phyloP scores from a whole-genome alignment of 1,284 basidiomycete genomes.

The Ceratobasidium sp. region DNA sequence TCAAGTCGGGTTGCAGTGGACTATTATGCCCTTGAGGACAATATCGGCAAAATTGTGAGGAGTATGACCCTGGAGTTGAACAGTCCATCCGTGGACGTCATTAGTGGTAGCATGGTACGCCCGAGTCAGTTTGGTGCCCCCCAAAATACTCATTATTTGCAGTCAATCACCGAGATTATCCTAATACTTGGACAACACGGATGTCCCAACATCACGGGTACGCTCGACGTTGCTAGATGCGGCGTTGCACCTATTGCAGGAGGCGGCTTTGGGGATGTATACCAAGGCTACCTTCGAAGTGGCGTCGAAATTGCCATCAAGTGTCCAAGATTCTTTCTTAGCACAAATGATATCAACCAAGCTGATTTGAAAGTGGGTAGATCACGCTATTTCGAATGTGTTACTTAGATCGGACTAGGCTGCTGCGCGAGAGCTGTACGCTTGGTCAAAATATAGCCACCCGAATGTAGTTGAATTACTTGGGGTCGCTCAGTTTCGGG shows the following conservation, averaged over 20 bases:
- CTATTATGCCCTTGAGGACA: not conserved
- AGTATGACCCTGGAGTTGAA: not conserved
- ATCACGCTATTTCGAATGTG: not conserved
- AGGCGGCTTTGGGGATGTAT: constrained; percentile 18
- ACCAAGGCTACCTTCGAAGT: not conserved
- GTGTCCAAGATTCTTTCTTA: not conserved
- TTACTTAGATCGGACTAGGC: not conserved
- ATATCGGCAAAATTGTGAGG: not conserved
- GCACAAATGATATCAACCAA: not conserved
- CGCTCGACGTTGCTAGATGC: not conserved
- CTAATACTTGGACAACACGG: constrained; percentile 2
- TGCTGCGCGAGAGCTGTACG: constrained; percentile 6
- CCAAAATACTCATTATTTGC: not conserved
- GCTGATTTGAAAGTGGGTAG: constrained; percentile 1
- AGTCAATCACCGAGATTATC: constrained; percentile 11
- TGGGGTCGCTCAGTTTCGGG: constrained; percentile 10
- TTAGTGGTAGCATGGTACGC: constrained; percentile 14
- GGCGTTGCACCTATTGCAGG: not conserved
- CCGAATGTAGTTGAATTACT: not conserved
- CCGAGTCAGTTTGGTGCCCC: not conserved
- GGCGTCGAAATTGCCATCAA: constrained; percentile 19
- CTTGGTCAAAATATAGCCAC: constrained; percentile 27
- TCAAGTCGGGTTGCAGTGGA: not conserved
- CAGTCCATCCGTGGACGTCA: not conserved
- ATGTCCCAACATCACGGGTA: constrained; percentile 3